These are phyloP conservation scores for Backusella morwellensis DNA, from an alignment of 192 early-diverging fungal genomes.

Conservation along the genomic window DNA sequence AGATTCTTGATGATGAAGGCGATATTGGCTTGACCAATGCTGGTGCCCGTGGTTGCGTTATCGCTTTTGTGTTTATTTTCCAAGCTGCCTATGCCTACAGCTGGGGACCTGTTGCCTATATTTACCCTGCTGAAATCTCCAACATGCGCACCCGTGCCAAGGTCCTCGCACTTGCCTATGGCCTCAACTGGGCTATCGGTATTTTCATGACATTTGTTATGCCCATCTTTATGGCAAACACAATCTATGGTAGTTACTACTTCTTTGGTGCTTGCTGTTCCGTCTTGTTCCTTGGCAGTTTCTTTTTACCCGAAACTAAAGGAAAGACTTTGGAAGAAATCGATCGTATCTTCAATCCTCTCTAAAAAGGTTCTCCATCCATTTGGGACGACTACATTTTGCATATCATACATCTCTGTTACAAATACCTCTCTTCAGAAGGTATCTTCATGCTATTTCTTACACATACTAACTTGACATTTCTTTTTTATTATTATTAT, in stretches of 20 bases:
- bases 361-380: neutral
- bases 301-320: conserved; percentile 82
- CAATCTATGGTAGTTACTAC: conserved; percentile 37
- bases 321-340: conserved; percentile 84
- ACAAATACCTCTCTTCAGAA: neutral
- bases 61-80: conserved; percentile 38
- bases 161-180: conserved; percentile 30
- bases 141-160: conserved; percentile 37
- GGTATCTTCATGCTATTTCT: neutral
- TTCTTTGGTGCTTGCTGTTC: conserved; percentile 37
- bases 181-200: conserved; percentile 33
- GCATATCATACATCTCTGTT: neutral
- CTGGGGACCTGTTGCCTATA: conserved; percentile 32
- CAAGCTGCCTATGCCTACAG: conserved; percentile 32
- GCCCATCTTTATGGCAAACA: conserved; percentile 38
- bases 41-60: conserved; percentile 22
- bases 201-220: conserved; percentile 40
- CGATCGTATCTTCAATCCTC: conserved; percentile 68
- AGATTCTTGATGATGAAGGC: conserved; percentile 10
- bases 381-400: neutral
- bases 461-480: conserved; percentile 3
- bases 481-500: neutral
- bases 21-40: conserved; percentile 3
- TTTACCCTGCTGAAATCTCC: conserved; percentile 36
- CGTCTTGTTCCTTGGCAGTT: conserved; percentile 47